Percentiles rank a stretch among this genome's conserved stretches.
Evolutionary conservation across 805 yeast genomes (phyloP).

Genomic region (Candida insectalens): DNA sequence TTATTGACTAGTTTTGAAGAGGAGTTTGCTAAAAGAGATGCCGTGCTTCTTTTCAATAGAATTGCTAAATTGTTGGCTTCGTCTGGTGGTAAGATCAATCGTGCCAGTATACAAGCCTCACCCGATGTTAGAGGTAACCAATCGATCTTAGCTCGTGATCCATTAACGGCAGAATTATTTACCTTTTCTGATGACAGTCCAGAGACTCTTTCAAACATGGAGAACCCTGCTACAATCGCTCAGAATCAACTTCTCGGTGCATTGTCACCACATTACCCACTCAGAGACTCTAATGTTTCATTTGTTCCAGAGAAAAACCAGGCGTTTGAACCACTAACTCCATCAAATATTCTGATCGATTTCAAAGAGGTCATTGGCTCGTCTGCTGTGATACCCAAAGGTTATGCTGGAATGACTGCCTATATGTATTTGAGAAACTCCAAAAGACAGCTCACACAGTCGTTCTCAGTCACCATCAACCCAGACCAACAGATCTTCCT

Average conservation of each 20-base stretch:
- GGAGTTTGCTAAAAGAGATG: constrained; percentile 36
- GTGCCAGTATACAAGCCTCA: constrained; percentile 6
- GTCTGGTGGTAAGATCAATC: constrained; percentile 25
- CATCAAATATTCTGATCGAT: constrained; percentile 67
- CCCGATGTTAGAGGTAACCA: constrained; percentile 41
- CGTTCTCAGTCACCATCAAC: constrained; percentile 60
- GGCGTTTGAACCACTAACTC: constrained; percentile 39
- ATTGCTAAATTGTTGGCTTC: constrained; percentile 52
- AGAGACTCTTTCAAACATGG: background rate
- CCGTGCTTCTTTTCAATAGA: constrained; percentile 43
- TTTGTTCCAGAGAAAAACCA: constrained; percentile 37
- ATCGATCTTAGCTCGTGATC: constrained; percentile 57
- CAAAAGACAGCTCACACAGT: constrained; percentile 61
- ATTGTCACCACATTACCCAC: constrained; percentile 63
- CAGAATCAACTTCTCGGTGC: constrained; percentile 63
- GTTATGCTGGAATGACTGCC: constrained; percentile 63
- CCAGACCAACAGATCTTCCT: constrained; percentile 48
- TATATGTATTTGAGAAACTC: constrained; percentile 61
- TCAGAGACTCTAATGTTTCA: constrained; percentile 22
- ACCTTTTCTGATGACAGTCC: constrained; percentile 2
- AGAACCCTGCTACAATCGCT: constrained; percentile 49
- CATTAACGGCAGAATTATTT: constrained; percentile 47
- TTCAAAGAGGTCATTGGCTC: constrained; percentile 60
- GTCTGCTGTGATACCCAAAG: constrained; percentile 50
- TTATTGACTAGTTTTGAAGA: constrained; percentile 48